Evolutionary conservation across 75 land plant species (phyloP).

Genomic region (Selaginella tamariscina): DNA sequence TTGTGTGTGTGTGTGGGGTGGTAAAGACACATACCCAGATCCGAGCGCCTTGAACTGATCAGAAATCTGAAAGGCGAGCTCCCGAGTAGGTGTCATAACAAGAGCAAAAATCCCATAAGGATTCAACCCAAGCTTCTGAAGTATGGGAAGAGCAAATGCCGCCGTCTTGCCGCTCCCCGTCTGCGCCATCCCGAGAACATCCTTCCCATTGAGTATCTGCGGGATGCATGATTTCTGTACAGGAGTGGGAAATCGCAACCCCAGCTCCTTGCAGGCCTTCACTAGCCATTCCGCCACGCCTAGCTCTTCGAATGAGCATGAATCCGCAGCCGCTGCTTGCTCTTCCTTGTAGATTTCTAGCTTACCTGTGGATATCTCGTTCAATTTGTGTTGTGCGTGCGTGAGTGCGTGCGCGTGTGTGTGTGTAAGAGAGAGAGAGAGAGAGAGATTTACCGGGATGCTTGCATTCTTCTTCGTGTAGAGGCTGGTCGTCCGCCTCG

Average conservation of each 20-base stretch:
- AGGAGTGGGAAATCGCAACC: conserved; percentile 62
- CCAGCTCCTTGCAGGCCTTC: conserved; percentile 54
- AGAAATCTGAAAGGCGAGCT: conserved; percentile 77
- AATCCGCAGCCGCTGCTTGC: neutral
- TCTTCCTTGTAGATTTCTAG: neutral
- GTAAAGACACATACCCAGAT: too few species aligned
- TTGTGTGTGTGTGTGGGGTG: too few species aligned
- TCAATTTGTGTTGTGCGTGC: too few species aligned
- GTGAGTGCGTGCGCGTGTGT: too few species aligned
- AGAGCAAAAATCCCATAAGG: conserved; percentile 84
- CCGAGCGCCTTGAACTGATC: conserved; percentile 95
- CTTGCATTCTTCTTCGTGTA: neutral
- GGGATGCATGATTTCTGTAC: conserved; percentile 88
- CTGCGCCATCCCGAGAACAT: conserved; percentile 84
- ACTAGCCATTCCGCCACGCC: conserved; percentile 74
- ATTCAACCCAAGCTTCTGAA: conserved; percentile 52
- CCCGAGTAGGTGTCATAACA: conserved; percentile 86
- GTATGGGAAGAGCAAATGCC: conserved; percentile 90
- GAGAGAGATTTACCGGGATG: neutral
- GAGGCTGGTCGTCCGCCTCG: neutral
- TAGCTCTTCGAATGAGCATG: conserved; percentile 37
- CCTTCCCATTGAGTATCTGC: conserved; percentile 59
- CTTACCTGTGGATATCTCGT: too few species aligned
- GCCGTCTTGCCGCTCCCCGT: conserved; percentile 96
- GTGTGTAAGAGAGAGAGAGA: too few species aligned